Evolutionary conservation across 352 stramenopile genomes (phyloP), one percentile per base, ranked within the genome.

Genomic region (Elongisporangium undulatum): DNA sequence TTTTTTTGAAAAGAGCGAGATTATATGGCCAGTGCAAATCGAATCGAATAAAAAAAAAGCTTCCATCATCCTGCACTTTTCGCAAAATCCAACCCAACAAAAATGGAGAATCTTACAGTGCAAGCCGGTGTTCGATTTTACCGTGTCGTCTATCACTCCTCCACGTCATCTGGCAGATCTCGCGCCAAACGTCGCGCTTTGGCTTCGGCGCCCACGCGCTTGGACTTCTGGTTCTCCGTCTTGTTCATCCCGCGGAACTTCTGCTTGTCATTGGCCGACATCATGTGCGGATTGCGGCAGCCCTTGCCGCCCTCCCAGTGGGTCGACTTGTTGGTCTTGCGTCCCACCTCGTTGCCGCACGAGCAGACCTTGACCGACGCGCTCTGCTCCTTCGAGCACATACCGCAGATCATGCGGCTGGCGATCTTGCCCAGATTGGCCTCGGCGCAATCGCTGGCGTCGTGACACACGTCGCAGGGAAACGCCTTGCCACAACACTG

Each of bases 401-500:
- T 69, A 0, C 85, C 85, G 48, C 85, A 94, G 58, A 94, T 92
- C 65, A 92, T 90, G 39, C 85, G 80, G 58, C 80, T 93, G 4
- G 83, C 85, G 55, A 91, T 86, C 61, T 89, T 90, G 16, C 82
- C 85, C 38, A 82, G 64, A 55, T 86, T 90, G 13, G 85, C 83
- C 51, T 89, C 60, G 6, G 58, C 62, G n/a, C 84, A 92, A 39
- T 90, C 73, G 55, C 79, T 91, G 16, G 71, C 69, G 54, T 89
- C 80, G 59, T 94, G 85, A 54, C 85, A 94, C 20, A 93, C 82
- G 59, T 94, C 85, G 52, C 85, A 94, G 0, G 83, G 76, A 55
- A 92, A 91, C 12, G 75, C 73, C 56, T 91, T 92, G 20, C 84
- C 84, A 49, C 85, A 94, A 69, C 85, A 94, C 57, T 92, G 85